A percentile compares a stretch with the other conserved stretches of the same genome.
Conservation (phyloP, 257 asterid species). For the Leonotis leonurus region DNA sequence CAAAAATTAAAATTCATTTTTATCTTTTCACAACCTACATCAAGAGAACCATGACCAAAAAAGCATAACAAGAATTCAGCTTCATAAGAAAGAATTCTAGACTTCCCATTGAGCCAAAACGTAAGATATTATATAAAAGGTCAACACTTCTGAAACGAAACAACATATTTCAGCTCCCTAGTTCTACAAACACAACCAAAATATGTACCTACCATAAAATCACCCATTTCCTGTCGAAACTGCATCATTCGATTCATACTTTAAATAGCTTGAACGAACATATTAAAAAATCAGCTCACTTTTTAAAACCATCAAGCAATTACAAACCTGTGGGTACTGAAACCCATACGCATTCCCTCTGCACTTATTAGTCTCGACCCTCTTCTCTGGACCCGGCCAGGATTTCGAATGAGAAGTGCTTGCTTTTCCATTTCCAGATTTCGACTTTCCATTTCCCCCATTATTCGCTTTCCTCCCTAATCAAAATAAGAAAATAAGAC, state of each 20-base stretch:
- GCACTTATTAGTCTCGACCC: conserved; percentile 25
- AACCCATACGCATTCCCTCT: conserved; percentile 45
- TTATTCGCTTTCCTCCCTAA: conserved; percentile 39
- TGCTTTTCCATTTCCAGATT: conserved; percentile 37
- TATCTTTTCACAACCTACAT: conserved; percentile 2
- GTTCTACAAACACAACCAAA: background rate
- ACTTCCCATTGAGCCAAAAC: background rate
- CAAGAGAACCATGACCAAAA: background rate
- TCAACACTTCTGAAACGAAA: background rate
- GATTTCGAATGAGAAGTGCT: conserved; percentile 20
- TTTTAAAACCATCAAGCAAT: conserved; percentile 1
- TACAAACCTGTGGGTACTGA: conserved; percentile 60
- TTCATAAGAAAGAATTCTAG: background rate
- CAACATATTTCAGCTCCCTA: background rate
- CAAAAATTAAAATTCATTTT: background rate
- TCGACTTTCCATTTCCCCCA: conserved; percentile 38
- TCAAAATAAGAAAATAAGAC: conserved; percentile 3
- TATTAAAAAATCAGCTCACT: background rate
- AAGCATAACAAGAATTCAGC: background rate
- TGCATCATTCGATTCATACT: background rate
- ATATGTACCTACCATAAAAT: background rate
- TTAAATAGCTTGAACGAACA: background rate
- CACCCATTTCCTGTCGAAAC: background rate
- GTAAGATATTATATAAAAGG: too few relatives aligned
- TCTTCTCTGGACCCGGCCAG: conserved; percentile 18